Evolutionary conservation across 306 rosid species (phyloP), one percentile per base, ranked within the genome.

Genomic region (Trifolium subterraneum): DNA sequence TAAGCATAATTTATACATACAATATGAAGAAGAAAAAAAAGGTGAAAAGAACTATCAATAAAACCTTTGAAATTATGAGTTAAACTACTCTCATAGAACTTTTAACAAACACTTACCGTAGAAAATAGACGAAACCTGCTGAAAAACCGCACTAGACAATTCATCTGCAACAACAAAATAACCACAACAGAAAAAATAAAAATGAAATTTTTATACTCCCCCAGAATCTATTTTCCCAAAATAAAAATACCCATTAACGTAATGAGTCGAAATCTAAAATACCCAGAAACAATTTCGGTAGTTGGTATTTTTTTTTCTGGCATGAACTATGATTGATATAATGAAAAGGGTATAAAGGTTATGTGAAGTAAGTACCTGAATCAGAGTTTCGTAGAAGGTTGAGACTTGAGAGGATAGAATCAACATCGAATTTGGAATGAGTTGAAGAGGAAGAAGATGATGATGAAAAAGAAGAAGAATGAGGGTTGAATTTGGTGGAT

Each of bases 131-230:
- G 80, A 65, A 73, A 90, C 76, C 35, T 66, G 75, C 69, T 59
- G 29, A 10, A 81, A 38, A 55, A 81, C 70, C 54, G 5, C 67
- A n/a, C 59, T 55, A 70, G 69, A 13, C 68, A 61, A 70, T 73
- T 79, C 84, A 79, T 72, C 98, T 85, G 79, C 96, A 86, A 76
- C 74, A 82, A 74, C 78, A 82, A 69, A 84, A 71, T 35, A 64
- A 10, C 31, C 55, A 38, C 62, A 50, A 11, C n/a, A 27, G 31
- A 29, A n/a, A 18, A 7, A 45, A 44, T 64, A 23, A 63, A 62
- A 41, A 4, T 25, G 50, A 69, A 11, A 66, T 11, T 14, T 72
- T 44, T 39, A 55, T 1, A 42, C 25, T 8, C 41, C 10, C 27
- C 13, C 59, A 52, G 12, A 52, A 10, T 11, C 11, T 3, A 0